Conservation (phyloP, 805 yeast genomes). For the Zygosaccharomyces rouxii region DNA sequence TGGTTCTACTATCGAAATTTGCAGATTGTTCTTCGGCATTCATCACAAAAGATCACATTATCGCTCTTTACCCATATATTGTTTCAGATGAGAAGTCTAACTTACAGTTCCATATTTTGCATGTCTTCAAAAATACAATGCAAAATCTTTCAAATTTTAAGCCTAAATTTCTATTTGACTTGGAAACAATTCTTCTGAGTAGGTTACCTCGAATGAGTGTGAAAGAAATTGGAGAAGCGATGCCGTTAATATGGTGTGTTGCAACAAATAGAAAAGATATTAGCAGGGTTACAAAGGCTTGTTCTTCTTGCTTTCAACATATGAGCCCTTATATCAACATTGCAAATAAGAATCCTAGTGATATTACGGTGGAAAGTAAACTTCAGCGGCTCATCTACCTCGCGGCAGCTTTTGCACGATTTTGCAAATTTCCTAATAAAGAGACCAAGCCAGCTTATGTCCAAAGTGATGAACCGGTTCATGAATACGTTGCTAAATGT, state of each 20-base stretch:
- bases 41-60: conserved; percentile 61
- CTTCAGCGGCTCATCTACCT: conserved; percentile 55
- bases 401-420: conserved; percentile 66
- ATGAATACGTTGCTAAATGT: conserved; percentile 54
- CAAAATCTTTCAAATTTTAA: conserved; percentile 44
- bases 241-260: conserved; percentile 62
- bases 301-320: conserved; percentile 54
- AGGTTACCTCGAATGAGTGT: conserved; percentile 57
- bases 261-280: conserved; percentile 45
- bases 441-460: conserved; percentile 36
- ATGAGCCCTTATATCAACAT: conserved; percentile 44
- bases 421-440: conserved; percentile 50
- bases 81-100: conserved; percentile 45
- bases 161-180: conserved; percentile 45
- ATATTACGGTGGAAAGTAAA: conserved; percentile 38
- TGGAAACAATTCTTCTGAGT: conserved; percentile 50
- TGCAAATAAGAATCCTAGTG: conserved; percentile 23
- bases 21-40: conserved; percentile 50
- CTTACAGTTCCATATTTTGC: conserved; percentile 45
- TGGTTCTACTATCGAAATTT: conserved; percentile 47
- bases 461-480: conserved; percentile 48
- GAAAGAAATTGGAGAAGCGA: conserved; percentile 64
- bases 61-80: conserved; percentile 61
- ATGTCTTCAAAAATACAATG: conserved; percentile 50
- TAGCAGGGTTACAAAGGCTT: conserved; percentile 53